Evolutionary conservation across 441 rosid species (phyloP), one percentile per base, ranked within the genome.

Genomic region (Adansonia grandidieri): DNA sequence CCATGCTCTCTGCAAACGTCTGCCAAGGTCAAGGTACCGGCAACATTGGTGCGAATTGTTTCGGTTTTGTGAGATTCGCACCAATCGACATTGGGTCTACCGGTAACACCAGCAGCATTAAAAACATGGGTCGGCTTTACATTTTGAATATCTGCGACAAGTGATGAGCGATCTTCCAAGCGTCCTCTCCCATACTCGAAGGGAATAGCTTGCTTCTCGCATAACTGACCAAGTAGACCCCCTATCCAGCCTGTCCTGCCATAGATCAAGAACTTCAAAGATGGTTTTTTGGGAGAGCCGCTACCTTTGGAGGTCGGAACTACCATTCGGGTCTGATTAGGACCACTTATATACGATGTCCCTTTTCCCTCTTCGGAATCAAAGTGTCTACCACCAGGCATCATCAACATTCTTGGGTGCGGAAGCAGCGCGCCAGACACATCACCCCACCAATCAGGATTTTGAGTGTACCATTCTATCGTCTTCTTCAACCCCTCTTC

Each of bases 401-500:
- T 93, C 97, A 94, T 93, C 77, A 92, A 73, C 98, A 93, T 91
- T 81, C 98, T 84, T 66, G 98, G 98, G 79, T 95, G 97, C 68
- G 97, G 98, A 75, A 90, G 94, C 75, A 95, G 75, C 14, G 98
- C 98, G 22, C 97, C 97, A 58, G 95, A 80, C 22, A 95, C 98
- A 81, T 95, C 97, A 17, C 96, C 98, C 98, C 98, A 95, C 98
- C 98, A 95, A 66, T 91, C 90, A 54, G 97, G 97, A 83, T 95
- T 91, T 64, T 86, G 85, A 64, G 85, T 91, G 83, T 95, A 93
- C 98, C 98, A 95, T 4, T 91, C 91, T 71, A 91, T 86, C 9
- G 97, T 95, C 89, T 90, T 95, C 88, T 44, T 91, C 84, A 95
- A 73, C 3, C 98, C 98, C 71, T 95, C 98, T 80, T 93, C 91